Evolutionary conservation across 2,329 filamentous ascomycete species (phyloP).

Genomic region (Exophiala sideris): DNA sequence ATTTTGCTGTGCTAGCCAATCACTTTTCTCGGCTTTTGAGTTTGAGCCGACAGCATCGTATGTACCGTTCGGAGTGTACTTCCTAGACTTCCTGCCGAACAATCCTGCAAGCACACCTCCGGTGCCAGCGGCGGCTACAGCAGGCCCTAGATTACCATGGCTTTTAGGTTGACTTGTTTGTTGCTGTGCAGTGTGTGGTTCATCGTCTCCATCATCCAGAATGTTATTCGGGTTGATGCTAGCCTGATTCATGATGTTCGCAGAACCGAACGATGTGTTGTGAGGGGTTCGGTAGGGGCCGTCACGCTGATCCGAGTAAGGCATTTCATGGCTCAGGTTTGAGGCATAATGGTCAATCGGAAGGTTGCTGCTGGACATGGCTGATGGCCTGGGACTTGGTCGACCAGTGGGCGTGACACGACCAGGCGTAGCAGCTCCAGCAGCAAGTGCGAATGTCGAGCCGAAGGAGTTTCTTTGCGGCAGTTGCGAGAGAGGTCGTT

Average conservation of each 20-base stretch:
- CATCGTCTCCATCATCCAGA: constrained; percentile 84
- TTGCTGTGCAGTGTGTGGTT: constrained; percentile 56
- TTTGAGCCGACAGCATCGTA: constrained; percentile 55
- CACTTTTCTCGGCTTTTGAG: constrained; percentile 57
- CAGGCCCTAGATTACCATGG: constrained; percentile 30
- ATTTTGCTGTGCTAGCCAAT: constrained; percentile 60
- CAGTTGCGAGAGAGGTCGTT: constrained; percentile 15
- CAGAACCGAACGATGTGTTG: constrained; percentile 53
- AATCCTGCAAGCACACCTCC: constrained; percentile 42
- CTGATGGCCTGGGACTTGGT: constrained; percentile 25
- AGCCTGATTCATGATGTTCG: constrained; percentile 42
- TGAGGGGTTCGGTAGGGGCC: constrained; percentile 65
- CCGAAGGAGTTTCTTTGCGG: constrained; percentile 20
- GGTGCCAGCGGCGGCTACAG: constrained; percentile 45
- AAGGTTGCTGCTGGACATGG: constrained; percentile 50
- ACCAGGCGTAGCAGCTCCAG: constrained; percentile 27
- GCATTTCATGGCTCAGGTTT: constrained; percentile 32
- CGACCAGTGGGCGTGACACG: constrained; percentile 31
- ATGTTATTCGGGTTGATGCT: constrained; percentile 69
- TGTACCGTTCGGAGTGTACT: constrained; percentile 40
- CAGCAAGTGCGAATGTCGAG: constrained; percentile 26
- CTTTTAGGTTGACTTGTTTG: constrained; percentile 55
- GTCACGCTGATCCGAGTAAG: constrained; percentile 49
- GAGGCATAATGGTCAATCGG: constrained; percentile 42
- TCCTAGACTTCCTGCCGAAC: constrained; percentile 38